Evolutionary conservation across 2,329 filamentous ascomycete genomes (phyloP).

Genomic region (Epichloe typhina): DNA sequence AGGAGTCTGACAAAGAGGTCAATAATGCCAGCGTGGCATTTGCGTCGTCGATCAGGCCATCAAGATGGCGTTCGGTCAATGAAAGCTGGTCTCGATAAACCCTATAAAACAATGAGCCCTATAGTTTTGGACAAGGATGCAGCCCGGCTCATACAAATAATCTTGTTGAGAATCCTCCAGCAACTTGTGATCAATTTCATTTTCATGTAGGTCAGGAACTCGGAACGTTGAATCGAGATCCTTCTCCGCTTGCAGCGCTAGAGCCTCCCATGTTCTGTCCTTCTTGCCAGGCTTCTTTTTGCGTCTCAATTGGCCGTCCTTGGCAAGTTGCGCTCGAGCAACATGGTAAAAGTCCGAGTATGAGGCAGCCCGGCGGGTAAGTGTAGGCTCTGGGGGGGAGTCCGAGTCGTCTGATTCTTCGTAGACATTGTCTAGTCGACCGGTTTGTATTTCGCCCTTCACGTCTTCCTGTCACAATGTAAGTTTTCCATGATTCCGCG

Average conservation of each 20-base stretch:
- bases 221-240: constrained; percentile 13
- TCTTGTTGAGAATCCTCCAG: constrained; percentile 73
- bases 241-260: constrained; percentile 17
- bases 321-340: constrained; percentile 41
- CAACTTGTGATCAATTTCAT: constrained; percentile 48
- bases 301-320: constrained; percentile 29
- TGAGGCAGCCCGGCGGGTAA: constrained; percentile 58
- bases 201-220: constrained; percentile 8
- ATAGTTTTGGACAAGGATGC: too few species aligned
- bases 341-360: constrained; percentile 62
- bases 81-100: constrained; percentile 71
- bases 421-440: constrained; percentile 42
- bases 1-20: constrained; percentile 69
- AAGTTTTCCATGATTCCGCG: constrained; percentile 9
- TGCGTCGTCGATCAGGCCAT: constrained; percentile 65
- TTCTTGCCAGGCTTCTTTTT: constrained; percentile 24
- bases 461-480: constrained; percentile 35
- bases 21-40: constrained; percentile 63
- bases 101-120: constrained; percentile 29
- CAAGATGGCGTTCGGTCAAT: constrained; percentile 70
- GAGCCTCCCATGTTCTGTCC: constrained; percentile 36
- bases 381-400: constrained; percentile 48
- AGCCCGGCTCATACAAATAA: constrained; percentile 52
- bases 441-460: constrained; percentile 34
- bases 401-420: constrained; percentile 43